Base-by-base conservation (phyloP, 2,329 filamentous ascomycete species). In the Colletotrichum sp. region DNA sequence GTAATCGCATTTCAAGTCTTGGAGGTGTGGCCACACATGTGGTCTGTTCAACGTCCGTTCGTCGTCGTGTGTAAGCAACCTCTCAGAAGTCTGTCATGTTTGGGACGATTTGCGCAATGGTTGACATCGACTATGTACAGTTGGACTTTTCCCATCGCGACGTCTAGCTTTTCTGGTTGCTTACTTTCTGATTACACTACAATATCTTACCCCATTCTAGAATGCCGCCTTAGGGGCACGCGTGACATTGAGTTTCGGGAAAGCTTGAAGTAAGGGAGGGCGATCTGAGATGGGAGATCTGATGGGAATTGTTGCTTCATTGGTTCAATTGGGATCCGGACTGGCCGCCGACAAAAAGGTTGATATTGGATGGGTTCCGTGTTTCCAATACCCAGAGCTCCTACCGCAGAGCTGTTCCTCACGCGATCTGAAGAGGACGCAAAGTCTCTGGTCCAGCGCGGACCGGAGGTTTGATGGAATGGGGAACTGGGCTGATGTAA, bases 301-400 rank as follows among this genome's bases (percentile, higher is more conserved):
- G 43, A 21, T 4, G 43, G 43, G n/a, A 48, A 2, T 0, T 48
- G 18, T 48, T 8, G n/a, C 43, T 5, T 48, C 43, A 48, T 21
- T 21, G 43, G 43, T 12, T 21, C 43, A 13, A 48, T 21, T 21
- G 43, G 43, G 10, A 48, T 48, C 43, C 43, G 43, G 43, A 4
- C 43, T 48, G n/a, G 43, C n/a, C 43, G 43, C 43, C 43, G 43
- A n/a, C 6, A 7, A 21, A 48, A 48, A 48, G 43, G 43, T 48
- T 48, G 43, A 48, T 21, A n/a, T 48, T 13, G 43, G 10, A 48
- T 3, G n/a, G 18, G 18, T n/a, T 12, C 18, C 1, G 5, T 4
- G 1, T 21, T 21, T 21, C 5, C n/a, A 48, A 1, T 10, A 1
- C 38, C 38, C 0, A 10, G 18, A 0, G 10, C 10, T 48, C 43